phyloP scores from a whole-genome alignment of 2,329 filamentous ascomycete genomes.

The Stachybotrys chartarum region DNA sequence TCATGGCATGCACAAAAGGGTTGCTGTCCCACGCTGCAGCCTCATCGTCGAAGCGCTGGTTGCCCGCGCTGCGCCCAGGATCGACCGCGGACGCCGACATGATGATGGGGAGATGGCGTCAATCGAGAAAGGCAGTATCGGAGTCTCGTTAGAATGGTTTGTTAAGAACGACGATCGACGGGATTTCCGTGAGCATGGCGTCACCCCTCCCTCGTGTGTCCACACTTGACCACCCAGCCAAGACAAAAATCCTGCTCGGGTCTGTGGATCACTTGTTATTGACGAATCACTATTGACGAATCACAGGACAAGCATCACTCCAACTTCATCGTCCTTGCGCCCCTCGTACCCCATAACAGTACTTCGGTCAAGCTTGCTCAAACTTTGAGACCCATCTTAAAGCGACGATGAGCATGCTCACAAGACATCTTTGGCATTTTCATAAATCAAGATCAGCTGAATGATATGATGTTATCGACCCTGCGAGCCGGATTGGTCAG shows the following conservation, averaged over 20 bases:
- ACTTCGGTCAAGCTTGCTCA: no score
- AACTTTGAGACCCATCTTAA: no score
- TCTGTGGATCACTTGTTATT: neutral
- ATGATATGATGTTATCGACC: no score
- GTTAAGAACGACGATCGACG: neutral
- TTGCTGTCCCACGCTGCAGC: slow-evolving; percentile 48
- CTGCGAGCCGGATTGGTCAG: no score
- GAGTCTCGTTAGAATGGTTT: neutral
- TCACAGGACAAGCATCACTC: no score
- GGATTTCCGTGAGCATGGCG: neutral
- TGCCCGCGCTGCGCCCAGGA: neutral
- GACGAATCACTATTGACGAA: neutral
- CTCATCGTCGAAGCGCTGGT: slow-evolving; percentile 43
- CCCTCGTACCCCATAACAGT: neutral
- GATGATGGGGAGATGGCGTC: neutral
- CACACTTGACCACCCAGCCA: neutral
- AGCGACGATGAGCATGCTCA: no score
- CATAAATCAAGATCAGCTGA: no score
- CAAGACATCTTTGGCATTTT: no score
- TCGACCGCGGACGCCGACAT: neutral
- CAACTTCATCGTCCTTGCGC: no score
- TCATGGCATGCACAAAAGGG: slow-evolving; percentile 40
- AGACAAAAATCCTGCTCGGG: neutral
- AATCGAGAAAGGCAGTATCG: neutral
- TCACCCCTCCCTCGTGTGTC: neutral